Base-by-base conservation (phyloP, 495 filamentous ascomycete genomes). In the Neurospora sp. region DNA sequence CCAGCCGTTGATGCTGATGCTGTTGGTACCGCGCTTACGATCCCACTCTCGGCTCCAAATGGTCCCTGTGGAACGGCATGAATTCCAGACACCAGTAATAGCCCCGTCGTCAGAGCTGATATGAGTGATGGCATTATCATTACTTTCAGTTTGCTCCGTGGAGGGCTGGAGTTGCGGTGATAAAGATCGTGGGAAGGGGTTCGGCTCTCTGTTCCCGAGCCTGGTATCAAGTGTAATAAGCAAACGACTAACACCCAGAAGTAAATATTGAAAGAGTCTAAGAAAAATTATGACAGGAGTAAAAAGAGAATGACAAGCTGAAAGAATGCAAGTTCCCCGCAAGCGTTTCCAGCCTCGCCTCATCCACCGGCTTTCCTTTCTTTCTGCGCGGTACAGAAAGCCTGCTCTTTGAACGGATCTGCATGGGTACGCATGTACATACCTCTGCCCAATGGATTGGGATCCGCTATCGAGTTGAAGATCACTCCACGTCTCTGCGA, bases 41-140 rank as follows among this genome's bases (percentile, higher is more conserved):
- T 37, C 53, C 27, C 53, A 65, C 12, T 65, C 53, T 65, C 53
- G 27, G 53, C 27, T 65, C 53, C 53, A 65, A 35, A 65, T 14
- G 27, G 53, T 65, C 14, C 74, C 72, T 81, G 79, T 22, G 78
- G 78, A 27, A 76, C 22, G 14, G 78, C 65, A 5, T 79, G 70
- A 42, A 69, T 78, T 4, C 78, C 75, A 69, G 69, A 72, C n/a
- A 70, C 68, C 44, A 81, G 74, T 38, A 77, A 76, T 7, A 76
- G 76, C 42, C 70, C 53, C 17, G 70, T 59, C 31, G 76, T 70
- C 31, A 78, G 65, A 70, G 71, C 71, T 70, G 73, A 73, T 35
- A 59, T 72, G 74, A 79, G 70, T 65, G 79, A 79, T 71, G 75
- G 71, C 59, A 76, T 37, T 77, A 81, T 81, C 40, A 73, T 72